Base-by-base conservation (phyloP, 139 green algal species). In the Edaphochlamys debaryana region DNA sequence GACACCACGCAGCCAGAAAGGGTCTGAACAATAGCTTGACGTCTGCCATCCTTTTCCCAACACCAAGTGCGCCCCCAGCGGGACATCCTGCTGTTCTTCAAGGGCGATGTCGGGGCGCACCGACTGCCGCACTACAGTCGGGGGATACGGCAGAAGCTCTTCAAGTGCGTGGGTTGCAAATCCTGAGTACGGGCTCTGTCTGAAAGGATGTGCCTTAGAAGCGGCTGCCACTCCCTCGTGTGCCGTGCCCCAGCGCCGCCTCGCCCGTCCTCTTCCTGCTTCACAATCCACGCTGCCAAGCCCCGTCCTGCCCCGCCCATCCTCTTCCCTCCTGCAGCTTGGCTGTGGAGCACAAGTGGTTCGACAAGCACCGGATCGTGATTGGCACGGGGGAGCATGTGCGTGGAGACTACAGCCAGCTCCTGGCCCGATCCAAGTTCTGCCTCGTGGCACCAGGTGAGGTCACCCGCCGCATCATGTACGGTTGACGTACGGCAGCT, bases 341-440 rank as follows among this genome's bases (percentile, higher is more conserved):
- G 25, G 67, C 67, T 1, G 19, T 69, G 20, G 50, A 85, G 36
- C 9, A 79, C 27, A n/a, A 60, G 25, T 85, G 79, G 79, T 20
- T 41, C 19, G 15, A 41, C 13, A 78, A 78, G 67, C 50, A 78
- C 67, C 52, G 38, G 6, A 85, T 85, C 27, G 11, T 50, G 1
- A 78, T 85, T 32, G 79, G 67, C 27, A 71, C 67, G 27, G 27
- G 50, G 29, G 29, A 40, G 11, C 60, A 37, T 23, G 50, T 70
- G 37, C 19, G 19, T 8, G 79, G 67, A 7, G 75, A 77, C n/a
- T 88, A 88, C 84, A 64, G 27, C 17, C 23, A 58, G 48, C 67
- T 79, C 19, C 76, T 85, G 11, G 41, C 76, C 27, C 67, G 84
- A 4, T 88, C 84, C 56, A 81, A 77, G 68, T 88, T 88, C 69